Evolutionary conservation across 2,329 filamentous ascomycete species (phyloP).

Genomic region (Trichoderma guizhouense): DNA sequence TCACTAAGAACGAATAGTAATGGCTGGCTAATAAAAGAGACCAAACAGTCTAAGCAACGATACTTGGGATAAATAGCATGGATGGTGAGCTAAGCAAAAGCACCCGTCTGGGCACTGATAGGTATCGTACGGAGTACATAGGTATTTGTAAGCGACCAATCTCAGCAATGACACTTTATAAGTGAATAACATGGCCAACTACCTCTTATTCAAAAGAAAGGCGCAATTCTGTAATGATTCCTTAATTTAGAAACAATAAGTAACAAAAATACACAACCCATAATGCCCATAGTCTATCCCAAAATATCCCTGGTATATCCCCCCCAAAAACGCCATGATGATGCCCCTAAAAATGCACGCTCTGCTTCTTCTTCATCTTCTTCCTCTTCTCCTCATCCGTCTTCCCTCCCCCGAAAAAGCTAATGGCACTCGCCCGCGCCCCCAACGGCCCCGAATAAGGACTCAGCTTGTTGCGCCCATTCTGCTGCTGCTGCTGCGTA

Average conservation of each 20-base stretch:
- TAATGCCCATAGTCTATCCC: background rate
- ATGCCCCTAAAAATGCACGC: slow-evolving; percentile 40
- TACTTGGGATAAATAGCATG: background rate
- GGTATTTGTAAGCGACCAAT: too few relatives aligned
- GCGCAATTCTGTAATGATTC: background rate
- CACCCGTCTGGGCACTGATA: too few relatives aligned
- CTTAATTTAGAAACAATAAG: background rate
- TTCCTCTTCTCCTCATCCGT: slow-evolving; percentile 39
- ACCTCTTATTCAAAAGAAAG: too few relatives aligned
- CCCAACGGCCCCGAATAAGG: slow-evolving; percentile 35
- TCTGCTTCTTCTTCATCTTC: slow-evolving; percentile 48
- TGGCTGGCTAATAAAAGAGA: too few relatives aligned
- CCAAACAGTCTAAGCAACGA: too few relatives aligned
- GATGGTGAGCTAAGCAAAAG: too few relatives aligned
- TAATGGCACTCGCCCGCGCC: slow-evolving; percentile 45
- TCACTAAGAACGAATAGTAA: too few relatives aligned
- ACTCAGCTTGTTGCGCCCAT: slow-evolving; percentile 23
- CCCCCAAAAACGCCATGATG: background rate
- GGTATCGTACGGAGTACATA: too few relatives aligned
- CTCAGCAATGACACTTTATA: too few relatives aligned
- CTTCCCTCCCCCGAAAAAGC: slow-evolving; percentile 39
- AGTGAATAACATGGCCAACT: too few relatives aligned
- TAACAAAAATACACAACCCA: background rate
- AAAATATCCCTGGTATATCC: background rate
- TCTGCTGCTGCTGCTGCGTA: background rate